These are phyloP conservation scores for Colletotrichum abscissum DNA, from an alignment of 2,329 filamentous ascomycete species.

Conservation along the genomic window DNA sequence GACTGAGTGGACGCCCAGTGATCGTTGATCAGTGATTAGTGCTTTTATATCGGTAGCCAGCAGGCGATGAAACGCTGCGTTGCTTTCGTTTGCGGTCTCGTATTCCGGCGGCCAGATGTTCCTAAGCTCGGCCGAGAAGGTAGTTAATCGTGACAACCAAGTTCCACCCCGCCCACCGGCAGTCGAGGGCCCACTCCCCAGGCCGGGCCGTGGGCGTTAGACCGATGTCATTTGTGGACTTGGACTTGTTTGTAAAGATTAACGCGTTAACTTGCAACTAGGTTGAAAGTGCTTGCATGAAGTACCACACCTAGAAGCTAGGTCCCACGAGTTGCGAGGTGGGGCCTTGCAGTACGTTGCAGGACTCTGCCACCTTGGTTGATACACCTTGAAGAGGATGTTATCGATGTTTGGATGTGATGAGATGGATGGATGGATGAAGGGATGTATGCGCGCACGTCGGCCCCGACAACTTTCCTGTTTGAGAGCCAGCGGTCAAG, in stretches of 20 bases:
- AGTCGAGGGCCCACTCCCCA: neutral
- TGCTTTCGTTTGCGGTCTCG: conserved; percentile 7
- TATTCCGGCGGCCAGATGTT: conserved; percentile 14
- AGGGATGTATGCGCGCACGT: conserved; percentile 5
- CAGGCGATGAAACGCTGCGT: conserved; percentile 15
- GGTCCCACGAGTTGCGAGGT: neutral
- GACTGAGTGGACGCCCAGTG: conserved; percentile 5
- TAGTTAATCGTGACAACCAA: neutral
- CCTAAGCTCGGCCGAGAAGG: conserved; percentile 11
- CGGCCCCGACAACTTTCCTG: conserved; percentile 11
- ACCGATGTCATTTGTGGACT: conserved; percentile 33
- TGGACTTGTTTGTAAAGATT: neutral
- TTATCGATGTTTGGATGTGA: neutral
- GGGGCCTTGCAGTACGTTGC: neutral
- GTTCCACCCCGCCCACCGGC: neutral
- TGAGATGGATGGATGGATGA: neutral
- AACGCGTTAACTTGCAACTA: neutral
- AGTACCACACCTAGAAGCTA: neutral
- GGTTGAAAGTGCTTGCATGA: conserved; percentile 23
- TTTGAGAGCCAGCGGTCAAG: conserved; percentile 7
- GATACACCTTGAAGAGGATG: neutral
- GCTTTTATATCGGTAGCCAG: conserved; percentile 13
- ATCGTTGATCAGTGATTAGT: neutral
- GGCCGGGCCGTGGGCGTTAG: neutral
- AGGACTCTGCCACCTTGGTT: neutral